phyloP scores from a whole-genome alignment of 176 grass and related monocot genomes.

The Oryza australiensis region DNA sequence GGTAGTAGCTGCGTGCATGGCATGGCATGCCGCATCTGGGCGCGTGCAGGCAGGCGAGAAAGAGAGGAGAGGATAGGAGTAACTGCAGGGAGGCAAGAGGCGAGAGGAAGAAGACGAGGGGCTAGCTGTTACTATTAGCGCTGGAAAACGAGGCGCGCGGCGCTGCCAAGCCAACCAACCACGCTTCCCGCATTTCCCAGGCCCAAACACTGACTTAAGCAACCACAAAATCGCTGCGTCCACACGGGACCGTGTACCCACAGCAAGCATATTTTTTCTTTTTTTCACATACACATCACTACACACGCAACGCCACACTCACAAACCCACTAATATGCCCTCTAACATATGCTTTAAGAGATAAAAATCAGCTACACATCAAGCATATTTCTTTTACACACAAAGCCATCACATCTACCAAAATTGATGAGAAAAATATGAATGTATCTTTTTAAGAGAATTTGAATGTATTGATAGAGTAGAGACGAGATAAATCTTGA shows the following conservation, averaged over 20 bases:
- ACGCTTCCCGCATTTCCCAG: constrained; percentile 35
- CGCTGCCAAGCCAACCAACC: neutral
- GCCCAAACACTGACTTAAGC: neutral
- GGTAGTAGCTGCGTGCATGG: neutral
- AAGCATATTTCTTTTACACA: neutral
- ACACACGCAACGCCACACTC: no score
- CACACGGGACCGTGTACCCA: neutral
- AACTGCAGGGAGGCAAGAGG: neutral
- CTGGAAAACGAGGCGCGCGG: neutral
- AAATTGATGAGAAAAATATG: neutral
- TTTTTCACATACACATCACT: no score
- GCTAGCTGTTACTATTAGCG: no score
- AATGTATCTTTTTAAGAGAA: neutral
- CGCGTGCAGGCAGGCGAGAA: no score
- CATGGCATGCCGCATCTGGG: neutral
- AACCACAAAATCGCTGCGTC: neutral
- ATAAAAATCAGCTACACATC: no score
- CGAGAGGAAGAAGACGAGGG: neutral
- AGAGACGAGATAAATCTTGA: no score
- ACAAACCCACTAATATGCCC: no score
- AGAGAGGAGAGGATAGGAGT: neutral
- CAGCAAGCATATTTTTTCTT: no score
- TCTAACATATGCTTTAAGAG: no score
- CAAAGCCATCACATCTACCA: neutral
- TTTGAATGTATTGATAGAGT: neutral